A percentile compares a stretch with the other conserved stretches of the same genome.
These are phyloP conservation scores for Neurospora hispaniola DNA, from an alignment of 495 filamentous ascomycete genomes.

Conservation along the genomic window DNA sequence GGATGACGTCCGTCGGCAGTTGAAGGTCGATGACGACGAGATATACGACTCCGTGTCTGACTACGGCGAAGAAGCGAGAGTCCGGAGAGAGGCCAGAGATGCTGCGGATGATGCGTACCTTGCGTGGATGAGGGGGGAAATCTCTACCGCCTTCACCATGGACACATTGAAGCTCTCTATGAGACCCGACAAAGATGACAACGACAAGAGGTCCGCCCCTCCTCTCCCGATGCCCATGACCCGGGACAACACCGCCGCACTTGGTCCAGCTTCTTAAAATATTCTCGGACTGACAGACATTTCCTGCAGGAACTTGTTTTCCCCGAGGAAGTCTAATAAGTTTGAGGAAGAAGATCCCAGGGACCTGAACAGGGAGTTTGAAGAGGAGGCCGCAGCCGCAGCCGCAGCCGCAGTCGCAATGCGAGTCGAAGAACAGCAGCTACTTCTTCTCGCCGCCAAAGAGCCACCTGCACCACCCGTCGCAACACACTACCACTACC, in stretches of 20 bases:
- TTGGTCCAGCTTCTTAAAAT: not conserved
- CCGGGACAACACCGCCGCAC: no score
- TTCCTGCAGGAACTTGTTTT: not conserved
- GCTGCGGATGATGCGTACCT: no score
- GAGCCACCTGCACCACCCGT: not conserved
- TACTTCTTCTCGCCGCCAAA: not conserved
- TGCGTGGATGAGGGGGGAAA: no score
- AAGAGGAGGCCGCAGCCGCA: not conserved
- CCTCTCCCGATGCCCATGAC: not conserved
- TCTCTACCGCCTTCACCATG: no score
- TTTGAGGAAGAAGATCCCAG: not conserved
- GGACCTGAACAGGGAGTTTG: not conserved
- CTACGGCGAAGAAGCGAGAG: no score
- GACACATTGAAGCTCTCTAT: no score
- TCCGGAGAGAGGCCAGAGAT: no score
- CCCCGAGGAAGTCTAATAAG: no score
- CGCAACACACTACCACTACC: not conserved
- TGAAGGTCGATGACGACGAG: no score
- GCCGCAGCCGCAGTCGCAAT: not conserved
- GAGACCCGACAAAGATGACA: not conserved
- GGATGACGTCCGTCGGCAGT: not conserved
- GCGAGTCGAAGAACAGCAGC: not conserved
- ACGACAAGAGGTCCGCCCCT: not conserved
- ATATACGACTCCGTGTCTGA: no score
- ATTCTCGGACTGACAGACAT: no score